phyloP scores from a whole-genome alignment of 495 filamentous ascomycete genomes.

The Neurospora sp. region DNA sequence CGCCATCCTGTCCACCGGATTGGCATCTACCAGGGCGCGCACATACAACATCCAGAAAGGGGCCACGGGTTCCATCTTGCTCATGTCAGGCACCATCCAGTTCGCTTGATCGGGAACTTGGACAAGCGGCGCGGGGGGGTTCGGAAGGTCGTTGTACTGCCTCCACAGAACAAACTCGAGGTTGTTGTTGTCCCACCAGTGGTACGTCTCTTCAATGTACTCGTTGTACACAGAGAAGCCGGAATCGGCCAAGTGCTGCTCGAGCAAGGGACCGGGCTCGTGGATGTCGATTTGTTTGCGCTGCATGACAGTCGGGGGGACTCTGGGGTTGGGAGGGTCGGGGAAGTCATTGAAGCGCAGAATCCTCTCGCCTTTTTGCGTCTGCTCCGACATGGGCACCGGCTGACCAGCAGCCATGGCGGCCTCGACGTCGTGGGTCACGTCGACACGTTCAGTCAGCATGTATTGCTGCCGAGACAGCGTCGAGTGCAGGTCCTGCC shows the following conservation, averaged over 20 bases:
- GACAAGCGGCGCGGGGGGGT: conserved; percentile 5
- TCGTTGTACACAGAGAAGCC: conserved; percentile 16
- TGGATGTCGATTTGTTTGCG: conserved; percentile 25
- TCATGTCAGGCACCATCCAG: conserved; percentile 11
- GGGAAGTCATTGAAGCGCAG: conserved; percentile 35
- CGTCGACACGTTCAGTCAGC: conserved; percentile 28
- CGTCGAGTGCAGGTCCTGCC: conserved; percentile 32
- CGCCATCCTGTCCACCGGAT: conserved; percentile 11
- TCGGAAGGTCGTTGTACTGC: conserved; percentile 18
- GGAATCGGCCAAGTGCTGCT: conserved; percentile 18
- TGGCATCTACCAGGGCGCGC: conserved; percentile 30
- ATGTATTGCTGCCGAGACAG: conserved; percentile 29
- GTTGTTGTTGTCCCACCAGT: conserved; percentile 29
- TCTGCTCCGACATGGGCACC: not conserved
- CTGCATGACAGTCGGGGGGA: conserved; percentile 20
- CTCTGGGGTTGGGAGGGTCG: conserved; percentile 24
- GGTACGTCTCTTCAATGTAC: conserved; percentile 32
- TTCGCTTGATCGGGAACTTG: conserved; percentile 1
- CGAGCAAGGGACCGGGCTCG: conserved; percentile 5
- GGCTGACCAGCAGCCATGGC: not conserved
- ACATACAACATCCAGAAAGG: conserved; percentile 30
- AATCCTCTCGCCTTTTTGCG: conserved; percentile 10
- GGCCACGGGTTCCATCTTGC: conserved; percentile 9
- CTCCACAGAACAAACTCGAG: conserved; percentile 28
- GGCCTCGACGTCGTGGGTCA: conserved; percentile 25